These are phyloP conservation scores for Myriosclerotinia scirpicola DNA, from an alignment of 2,329 filamentous ascomycete species.

Conservation along the genomic window DNA sequence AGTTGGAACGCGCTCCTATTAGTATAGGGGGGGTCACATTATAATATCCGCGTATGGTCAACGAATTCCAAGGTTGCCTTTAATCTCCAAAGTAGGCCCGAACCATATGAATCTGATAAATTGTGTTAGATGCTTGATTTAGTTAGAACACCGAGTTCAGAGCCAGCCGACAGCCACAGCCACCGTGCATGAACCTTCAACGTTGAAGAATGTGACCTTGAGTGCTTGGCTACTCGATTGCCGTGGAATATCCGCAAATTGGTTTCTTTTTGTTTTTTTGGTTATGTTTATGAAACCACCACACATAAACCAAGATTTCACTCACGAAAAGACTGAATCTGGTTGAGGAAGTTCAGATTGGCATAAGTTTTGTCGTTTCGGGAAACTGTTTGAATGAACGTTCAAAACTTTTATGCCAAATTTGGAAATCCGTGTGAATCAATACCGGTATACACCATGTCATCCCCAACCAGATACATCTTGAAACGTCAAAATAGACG, in stretches of 20 bases:
- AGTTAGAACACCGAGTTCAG: background rate
- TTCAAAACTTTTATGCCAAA: background rate
- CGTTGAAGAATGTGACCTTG: background rate
- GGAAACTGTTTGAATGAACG: slow-evolving; percentile 1
- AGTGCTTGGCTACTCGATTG: background rate
- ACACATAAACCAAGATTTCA: background rate
- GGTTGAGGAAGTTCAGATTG: background rate
- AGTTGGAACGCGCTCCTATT: background rate
- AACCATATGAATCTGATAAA: background rate
- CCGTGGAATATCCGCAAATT: background rate
- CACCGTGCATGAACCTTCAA: slow-evolving; percentile 7
- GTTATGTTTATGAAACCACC: background rate
- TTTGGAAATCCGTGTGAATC: slow-evolving; percentile 7
- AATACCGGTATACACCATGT: background rate
- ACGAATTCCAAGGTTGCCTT: too few species aligned
- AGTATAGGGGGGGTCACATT: background rate
- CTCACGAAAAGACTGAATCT: background rate
- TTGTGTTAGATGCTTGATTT: background rate
- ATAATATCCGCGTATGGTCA: background rate
- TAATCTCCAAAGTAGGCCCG: background rate
- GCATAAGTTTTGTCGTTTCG: background rate
- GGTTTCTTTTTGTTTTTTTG: background rate
- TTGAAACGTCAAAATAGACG: slow-evolving; percentile 10
- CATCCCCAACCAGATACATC: background rate
- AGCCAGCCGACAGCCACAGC: background rate